These are phyloP conservation scores for Penicillium glabrum DNA, from an alignment of 2,329 filamentous ascomycete genomes.

Conservation along the genomic window DNA sequence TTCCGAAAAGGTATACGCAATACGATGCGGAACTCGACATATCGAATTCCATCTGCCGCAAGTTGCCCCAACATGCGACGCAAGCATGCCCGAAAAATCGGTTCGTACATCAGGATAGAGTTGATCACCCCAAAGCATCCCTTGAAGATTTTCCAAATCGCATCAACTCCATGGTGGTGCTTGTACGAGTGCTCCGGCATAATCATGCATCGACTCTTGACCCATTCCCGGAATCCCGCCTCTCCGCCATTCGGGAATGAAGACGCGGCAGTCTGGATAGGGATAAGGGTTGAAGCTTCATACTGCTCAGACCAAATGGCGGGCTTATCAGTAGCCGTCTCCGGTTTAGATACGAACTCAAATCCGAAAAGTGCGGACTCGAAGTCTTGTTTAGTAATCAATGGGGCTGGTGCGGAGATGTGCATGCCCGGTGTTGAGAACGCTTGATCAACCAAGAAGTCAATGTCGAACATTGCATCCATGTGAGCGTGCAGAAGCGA, in stretches of 20 bases:
- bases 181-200: conserved; percentile 70
- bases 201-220: conserved; percentile 71
- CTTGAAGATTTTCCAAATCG: conserved; percentile 80
- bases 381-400: conserved; percentile 56
- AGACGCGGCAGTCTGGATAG: conserved; percentile 64
- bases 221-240: conserved; percentile 72
- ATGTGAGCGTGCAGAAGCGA: conserved; percentile 70
- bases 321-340: conserved; percentile 43
- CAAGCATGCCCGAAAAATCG: conserved; percentile 77
- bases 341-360: conserved; percentile 53
- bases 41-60: conserved; percentile 77
- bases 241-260: conserved; percentile 72
- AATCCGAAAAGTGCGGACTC: conserved; percentile 62
- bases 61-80: conserved; percentile 69
- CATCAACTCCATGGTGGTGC: conserved; percentile 80
- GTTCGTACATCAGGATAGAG: conserved; percentile 83
- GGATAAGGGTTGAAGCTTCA: conserved; percentile 56
- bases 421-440: conserved; percentile 72
- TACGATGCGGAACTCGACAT: conserved; percentile 76
- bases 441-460: conserved; percentile 72
- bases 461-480: conserved; percentile 87
- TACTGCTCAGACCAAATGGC: conserved; percentile 71
- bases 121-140: conserved; percentile 72
- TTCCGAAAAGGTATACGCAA: conserved; percentile 72
- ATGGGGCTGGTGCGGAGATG: conserved; percentile 59